Conservation (phyloP, 306 rosid species). For the Comarum palustre region DNA sequence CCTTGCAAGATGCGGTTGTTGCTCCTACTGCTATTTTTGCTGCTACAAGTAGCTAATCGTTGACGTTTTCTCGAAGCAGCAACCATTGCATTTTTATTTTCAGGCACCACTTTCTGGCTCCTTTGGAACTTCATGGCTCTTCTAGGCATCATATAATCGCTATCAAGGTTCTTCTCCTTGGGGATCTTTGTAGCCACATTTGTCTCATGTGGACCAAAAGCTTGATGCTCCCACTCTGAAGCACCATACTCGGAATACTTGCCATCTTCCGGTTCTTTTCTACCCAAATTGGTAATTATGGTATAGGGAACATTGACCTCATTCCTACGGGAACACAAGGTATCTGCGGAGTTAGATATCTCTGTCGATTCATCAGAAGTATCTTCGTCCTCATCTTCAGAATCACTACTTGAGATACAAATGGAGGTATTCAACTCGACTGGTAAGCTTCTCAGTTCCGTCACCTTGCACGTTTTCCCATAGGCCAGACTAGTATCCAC, state of each 20-base stretch:
- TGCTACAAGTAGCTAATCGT: conserved; percentile 45
- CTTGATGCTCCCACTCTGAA: conserved; percentile 37
- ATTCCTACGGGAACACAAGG: conserved; percentile 33
- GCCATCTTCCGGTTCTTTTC: conserved; percentile 26
- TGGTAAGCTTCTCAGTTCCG: conserved; percentile 71
- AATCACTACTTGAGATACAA: conserved; percentile 37
- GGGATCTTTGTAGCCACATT: conserved; percentile 26
- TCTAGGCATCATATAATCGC: conserved; percentile 21
- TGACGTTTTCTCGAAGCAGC: conserved; percentile 44
- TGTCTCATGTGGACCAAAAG: conserved; percentile 26
- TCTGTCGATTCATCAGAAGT: conserved; percentile 41
- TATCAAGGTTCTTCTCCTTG: conserved; percentile 28
- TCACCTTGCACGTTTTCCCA: conserved; percentile 42
- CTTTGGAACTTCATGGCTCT: conserved; percentile 36
- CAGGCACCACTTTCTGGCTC: conserved; percentile 29
- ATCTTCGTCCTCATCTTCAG: conserved; percentile 38
- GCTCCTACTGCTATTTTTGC: conserved; percentile 33
- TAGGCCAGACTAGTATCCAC: conserved; percentile 74
- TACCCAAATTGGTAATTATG: conserved; percentile 20
- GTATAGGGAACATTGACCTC: conserved; percentile 31
- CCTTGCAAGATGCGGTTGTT: conserved; percentile 28
- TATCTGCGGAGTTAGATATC: conserved; percentile 42
- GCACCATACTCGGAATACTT: conserved; percentile 33
- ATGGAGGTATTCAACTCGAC: conserved; percentile 33
- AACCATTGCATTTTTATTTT: conserved; percentile 29